Evolutionary conservation across 176 grass and related monocot genomes (phyloP).

Genomic region (barley (Hordeum vulgare)): MorexV3_pseudomolecules_assembly NC_058520.1:548552910-548553409

Average conservation of each 20-base stretch:
- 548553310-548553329: not conserved
- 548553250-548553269: conserved; percentile 11
- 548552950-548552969: not conserved
- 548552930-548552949: not conserved
- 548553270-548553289: not conserved
- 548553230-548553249: not conserved
- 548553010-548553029: not conserved
- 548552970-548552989: conserved; percentile 9
- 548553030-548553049: conserved; percentile 8
- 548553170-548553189: not conserved
- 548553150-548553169: not conserved
- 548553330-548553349: too few species aligned
- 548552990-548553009: conserved; percentile 19
- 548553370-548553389: too few species aligned
- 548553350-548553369: too few species aligned
- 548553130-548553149: not conserved
- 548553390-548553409: too few species aligned
- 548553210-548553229: conserved; percentile 37
- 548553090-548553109: not conserved
- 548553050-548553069: not conserved
- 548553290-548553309: not conserved
- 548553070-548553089: not conserved
- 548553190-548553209: not conserved
- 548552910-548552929: not conserved
- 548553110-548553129: not conserved